Evolutionary conservation across 2,329 filamentous ascomycete genomes (phyloP).

Genomic region (Exophiala aquamarina): DNA sequence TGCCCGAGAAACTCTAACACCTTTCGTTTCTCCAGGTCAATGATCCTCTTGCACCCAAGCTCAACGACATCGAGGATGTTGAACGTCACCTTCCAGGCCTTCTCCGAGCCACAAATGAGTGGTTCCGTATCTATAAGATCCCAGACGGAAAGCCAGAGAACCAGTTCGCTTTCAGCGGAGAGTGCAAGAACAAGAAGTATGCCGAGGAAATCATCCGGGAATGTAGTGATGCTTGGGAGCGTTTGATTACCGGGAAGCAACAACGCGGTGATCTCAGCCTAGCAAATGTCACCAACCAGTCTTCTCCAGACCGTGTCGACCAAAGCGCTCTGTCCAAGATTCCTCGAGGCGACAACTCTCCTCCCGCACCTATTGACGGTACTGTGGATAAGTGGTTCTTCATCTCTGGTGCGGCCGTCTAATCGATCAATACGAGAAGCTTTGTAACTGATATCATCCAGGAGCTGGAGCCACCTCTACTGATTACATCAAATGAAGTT

Average conservation of each 20-base stretch:
- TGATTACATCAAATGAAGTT: constrained; percentile 24
- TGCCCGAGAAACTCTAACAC: constrained; percentile 18
- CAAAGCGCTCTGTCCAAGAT: constrained; percentile 72
- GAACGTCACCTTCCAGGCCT: constrained; percentile 97
- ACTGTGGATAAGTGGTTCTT: constrained; percentile 99
- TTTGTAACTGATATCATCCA: constrained; percentile 22
- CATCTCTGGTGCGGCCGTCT: constrained; percentile 93
- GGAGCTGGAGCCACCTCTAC: constrained; percentile 25
- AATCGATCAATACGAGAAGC: constrained; percentile 33
- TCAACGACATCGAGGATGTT: constrained; percentile 98
- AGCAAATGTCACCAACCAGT: constrained; percentile 76
- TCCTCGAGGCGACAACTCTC: constrained; percentile 74
- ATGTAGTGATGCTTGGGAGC: constrained; percentile 96
- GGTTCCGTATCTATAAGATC: constrained; percentile 99
- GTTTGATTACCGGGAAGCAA: constrained; percentile 88
- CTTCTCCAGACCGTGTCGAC: constrained; percentile 72
- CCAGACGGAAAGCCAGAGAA: constrained; percentile 99
- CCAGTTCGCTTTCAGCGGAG: constrained; percentile 99
- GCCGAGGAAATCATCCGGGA: constrained; percentile 94
- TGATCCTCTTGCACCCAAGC: constrained; percentile 91
- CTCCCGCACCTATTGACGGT: constrained; percentile 85
- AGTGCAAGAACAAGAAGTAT: constrained; percentile 99
- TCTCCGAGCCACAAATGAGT: constrained; percentile 97
- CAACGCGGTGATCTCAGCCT: constrained; percentile 73
- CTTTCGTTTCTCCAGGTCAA: constrained; percentile 48